Conservation (phyloP, 805 yeast genomes). For the Teunomyces aglyptinius region DNA sequence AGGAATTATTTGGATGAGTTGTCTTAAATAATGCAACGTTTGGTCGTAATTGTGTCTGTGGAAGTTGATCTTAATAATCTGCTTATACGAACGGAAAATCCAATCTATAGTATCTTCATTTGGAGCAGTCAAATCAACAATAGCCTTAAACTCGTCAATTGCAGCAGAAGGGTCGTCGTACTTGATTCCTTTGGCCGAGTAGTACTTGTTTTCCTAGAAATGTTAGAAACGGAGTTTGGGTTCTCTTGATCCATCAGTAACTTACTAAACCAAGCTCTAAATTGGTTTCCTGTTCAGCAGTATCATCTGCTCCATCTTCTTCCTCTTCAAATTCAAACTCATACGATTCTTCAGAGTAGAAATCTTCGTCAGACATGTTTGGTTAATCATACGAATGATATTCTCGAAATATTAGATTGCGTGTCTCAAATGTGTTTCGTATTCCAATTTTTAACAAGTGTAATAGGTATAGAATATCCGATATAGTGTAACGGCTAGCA, state of each 20-base stretch:
- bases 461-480: conserved; percentile 5
- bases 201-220: conserved; percentile 29
- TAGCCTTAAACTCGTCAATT: conserved; percentile 18
- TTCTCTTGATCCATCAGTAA: neutral
- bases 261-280: conserved; percentile 7
- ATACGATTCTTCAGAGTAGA: conserved; percentile 15
- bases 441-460: neutral
- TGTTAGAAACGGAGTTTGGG: conserved; percentile 13
- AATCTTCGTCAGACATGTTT: conserved; percentile 16
- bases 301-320: conserved; percentile 10
- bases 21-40: conserved; percentile 21
- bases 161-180: conserved; percentile 31
- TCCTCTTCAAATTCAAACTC: conserved; percentile 17
- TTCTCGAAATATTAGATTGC: neutral
- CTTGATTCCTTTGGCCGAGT: conserved; percentile 37
- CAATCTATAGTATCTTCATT: conserved; percentile 23
- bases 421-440: neutral
- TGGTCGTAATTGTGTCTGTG: conserved; percentile 19
- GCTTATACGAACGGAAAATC: conserved; percentile 41
- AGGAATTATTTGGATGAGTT: conserved; percentile 22
- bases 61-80: conserved; percentile 37
- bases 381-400: neutral
- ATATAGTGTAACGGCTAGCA: conserved; percentile 42
- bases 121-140: conserved; percentile 10
- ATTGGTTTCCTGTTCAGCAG: conserved; percentile 2